A percentile compares a stretch with the other conserved stretches of the same genome.
Conservation (phyloP, 179 eudicot genomes). For the Spergularia azorica region DNA sequence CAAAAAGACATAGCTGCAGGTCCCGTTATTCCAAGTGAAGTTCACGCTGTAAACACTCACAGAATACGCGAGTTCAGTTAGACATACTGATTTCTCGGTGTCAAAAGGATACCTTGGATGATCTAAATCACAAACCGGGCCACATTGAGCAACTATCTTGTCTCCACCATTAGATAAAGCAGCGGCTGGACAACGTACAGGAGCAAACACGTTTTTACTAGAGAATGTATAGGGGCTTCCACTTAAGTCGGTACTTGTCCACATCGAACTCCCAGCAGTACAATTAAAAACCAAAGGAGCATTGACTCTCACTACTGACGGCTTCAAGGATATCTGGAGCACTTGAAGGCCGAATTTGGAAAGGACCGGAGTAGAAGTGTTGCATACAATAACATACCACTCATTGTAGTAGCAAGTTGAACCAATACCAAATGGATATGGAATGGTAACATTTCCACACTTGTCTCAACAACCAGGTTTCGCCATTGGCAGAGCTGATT, state of each 20-base stretch:
- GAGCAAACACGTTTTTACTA: constrained; percentile 2
- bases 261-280: neutral
- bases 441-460: constrained; percentile 35
- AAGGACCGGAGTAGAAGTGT: constrained; percentile 19
- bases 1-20: constrained; percentile 11
- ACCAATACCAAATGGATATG: constrained; percentile 39
- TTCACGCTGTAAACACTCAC: constrained; percentile 12
- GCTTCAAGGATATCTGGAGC: neutral
- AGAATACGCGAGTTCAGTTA: neutral
- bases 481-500: constrained; percentile 16
- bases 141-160: constrained; percentile 24
- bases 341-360: constrained; percentile 15
- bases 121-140: constrained; percentile 21
- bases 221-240: constrained; percentile 32
- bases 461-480: constrained; percentile 28
- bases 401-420: constrained; percentile 11
- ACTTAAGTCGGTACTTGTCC: constrained; percentile 21
- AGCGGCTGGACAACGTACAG: constrained; percentile 20
- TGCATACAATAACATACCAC: constrained; percentile 23
- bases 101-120: neutral
- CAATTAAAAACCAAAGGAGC: constrained; percentile 19
- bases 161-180: constrained; percentile 10
- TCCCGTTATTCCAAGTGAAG: neutral
- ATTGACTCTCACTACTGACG: neutral
- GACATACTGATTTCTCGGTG: neutral